These are phyloP conservation scores for Cicer chorassanicum DNA, from an alignment of 306 rosid genomes.

Conservation along the genomic window DNA sequence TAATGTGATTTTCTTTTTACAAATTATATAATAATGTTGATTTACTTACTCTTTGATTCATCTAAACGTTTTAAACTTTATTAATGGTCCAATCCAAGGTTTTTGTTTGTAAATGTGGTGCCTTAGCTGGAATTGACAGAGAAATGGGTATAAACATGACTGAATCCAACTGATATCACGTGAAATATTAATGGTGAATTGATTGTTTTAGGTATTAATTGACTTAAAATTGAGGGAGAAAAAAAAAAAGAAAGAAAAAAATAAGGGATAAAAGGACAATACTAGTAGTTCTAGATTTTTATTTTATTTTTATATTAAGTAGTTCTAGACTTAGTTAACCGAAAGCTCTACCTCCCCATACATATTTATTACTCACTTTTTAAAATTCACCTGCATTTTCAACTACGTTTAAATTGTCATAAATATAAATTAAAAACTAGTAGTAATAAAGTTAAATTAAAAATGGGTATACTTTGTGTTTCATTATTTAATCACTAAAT, in stretches of 20 bases:
- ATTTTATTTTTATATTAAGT: neutral
- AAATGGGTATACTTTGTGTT: too few relatives aligned
- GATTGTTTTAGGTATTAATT: conserved; percentile 15
- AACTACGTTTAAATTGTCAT: too few relatives aligned
- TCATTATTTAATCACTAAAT: too few relatives aligned
- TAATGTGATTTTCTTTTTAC: neutral
- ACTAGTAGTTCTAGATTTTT: neutral
- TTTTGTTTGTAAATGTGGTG: conserved; percentile 6
- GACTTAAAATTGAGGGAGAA: neutral
- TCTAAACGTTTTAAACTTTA: conserved; percentile 4
- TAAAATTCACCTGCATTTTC: too few relatives aligned
- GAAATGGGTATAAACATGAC: neutral
- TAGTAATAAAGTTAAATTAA: too few relatives aligned
- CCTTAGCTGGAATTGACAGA: conserved; percentile 24
- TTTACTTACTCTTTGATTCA: neutral
- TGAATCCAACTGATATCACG: conserved; percentile 31
- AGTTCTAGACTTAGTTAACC: neutral
- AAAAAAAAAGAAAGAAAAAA: neutral
- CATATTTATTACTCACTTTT: neutral
- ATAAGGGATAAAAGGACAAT: neutral
- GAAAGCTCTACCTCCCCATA: neutral
- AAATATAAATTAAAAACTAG: too few relatives aligned
- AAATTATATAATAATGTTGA: neutral
- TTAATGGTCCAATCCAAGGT: conserved; percentile 16
- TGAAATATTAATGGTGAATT: conserved; percentile 44